A percentile compares a stretch with the other conserved stretches of the same genome.
phyloP scores from a whole-genome alignment of 345 rosid species.

The Odontarrhena argentea region DNA sequence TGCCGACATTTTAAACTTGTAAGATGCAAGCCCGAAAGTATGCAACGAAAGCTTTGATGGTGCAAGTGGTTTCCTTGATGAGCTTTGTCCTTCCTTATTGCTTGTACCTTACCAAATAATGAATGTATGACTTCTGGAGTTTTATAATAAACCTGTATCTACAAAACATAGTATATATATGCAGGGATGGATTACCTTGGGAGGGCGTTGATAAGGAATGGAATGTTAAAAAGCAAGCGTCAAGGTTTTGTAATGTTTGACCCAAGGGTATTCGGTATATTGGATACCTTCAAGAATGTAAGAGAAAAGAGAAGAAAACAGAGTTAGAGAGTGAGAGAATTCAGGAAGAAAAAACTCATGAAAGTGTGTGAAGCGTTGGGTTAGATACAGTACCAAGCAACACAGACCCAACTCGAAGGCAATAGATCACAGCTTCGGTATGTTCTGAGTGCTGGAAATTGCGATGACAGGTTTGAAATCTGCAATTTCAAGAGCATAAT shows the following conservation, averaged over 20 bases:
- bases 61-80: constrained; percentile 35
- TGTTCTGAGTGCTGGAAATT: constrained; percentile 61
- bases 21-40: constrained; percentile 72
- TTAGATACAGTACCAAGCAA: constrained; percentile 68
- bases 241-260: constrained; percentile 68
- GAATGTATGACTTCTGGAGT: not conserved
- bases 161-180: not conserved
- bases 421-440: constrained; percentile 77
- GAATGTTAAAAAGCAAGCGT: constrained; percentile 80
- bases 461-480: constrained; percentile 57
- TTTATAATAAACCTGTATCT: not conserved
- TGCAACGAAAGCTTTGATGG: constrained; percentile 54
- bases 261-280: constrained; percentile 87
- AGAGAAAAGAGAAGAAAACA: constrained; percentile 4
- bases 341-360: not conserved
- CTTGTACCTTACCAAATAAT: constrained; percentile 17
- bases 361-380: constrained; percentile 2
- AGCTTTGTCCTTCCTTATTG: constrained; percentile 51
- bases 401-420: constrained; percentile 79
- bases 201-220: constrained; percentile 63
- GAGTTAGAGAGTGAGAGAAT: constrained; percentile 12
- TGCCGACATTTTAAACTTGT: constrained; percentile 64
- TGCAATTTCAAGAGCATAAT: constrained; percentile 32
- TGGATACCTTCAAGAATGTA: constrained; percentile 65
- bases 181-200: constrained; percentile 47